phyloP scores from a whole-genome alignment of 2,329 filamentous ascomycete genomes.

The Macrophomina tecta region DNA sequence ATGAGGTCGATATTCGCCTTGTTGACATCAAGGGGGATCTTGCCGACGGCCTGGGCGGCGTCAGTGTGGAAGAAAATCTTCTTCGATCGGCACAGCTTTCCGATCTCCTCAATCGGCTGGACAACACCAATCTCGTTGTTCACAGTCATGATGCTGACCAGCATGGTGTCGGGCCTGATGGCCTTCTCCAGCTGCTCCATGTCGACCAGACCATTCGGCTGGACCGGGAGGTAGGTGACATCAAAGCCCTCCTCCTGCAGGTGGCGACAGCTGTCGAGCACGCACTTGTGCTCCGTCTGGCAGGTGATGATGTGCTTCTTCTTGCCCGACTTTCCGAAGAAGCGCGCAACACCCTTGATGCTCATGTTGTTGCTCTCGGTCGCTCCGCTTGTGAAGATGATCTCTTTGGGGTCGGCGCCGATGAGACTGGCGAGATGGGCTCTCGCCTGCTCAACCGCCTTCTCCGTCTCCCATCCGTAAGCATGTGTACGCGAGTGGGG shows the following conservation, averaged over 20 bases:
- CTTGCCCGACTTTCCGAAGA: conserved; percentile 91
- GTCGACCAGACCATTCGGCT: conserved; percentile 82
- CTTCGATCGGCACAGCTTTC: conserved; percentile 84
- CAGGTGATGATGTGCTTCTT: conserved; percentile 98
- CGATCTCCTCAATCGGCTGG: conserved; percentile 92
- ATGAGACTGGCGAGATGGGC: conserved; percentile 84
- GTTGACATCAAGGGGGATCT: conserved; percentile 96
- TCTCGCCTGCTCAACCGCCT: conserved; percentile 86
- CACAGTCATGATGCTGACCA: conserved; percentile 98
- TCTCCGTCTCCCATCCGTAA: conserved; percentile 98
- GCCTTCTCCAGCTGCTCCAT: conserved; percentile 85
- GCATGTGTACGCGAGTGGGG: conserved; percentile 97
- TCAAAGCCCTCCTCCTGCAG: conserved; percentile 96
- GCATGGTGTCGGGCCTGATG: conserved; percentile 85
- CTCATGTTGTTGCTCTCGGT: conserved; percentile 99
- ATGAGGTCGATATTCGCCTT: conserved; percentile 98
- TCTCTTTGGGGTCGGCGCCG: conserved; percentile 94
- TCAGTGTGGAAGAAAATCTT: conserved; percentile 99
- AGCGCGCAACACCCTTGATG: conserved; percentile 95
- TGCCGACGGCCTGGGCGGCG: conserved; percentile 95
- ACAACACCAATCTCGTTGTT: conserved; percentile 99
- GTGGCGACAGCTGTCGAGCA: conserved; percentile 95
- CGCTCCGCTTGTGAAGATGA: conserved; percentile 97
- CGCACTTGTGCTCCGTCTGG: conserved; percentile 99
- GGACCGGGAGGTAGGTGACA: conserved; percentile 93